A percentile compares a stretch with the other conserved stretches of the same genome.
Conservation (phyloP, 148 eudicot species). For the Rhododendron williamsianum region DNA sequence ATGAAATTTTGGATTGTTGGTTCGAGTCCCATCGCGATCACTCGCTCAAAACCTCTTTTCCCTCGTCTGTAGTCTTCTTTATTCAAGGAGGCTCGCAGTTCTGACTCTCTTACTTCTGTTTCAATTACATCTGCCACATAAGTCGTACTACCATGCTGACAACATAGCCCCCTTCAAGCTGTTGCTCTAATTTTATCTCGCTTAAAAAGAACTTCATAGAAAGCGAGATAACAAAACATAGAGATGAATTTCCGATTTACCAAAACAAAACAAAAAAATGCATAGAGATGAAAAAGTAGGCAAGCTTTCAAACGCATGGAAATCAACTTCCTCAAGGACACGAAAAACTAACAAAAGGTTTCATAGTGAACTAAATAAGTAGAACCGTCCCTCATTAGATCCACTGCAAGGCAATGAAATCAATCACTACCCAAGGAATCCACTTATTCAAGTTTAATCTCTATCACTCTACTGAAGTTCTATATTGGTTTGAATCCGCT, state of each 20-base stretch:
- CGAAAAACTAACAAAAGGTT: background rate
- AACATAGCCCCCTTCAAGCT: background rate
- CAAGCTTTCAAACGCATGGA: background rate
- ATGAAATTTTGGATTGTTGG: too few relatives aligned
- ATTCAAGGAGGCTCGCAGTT: too few relatives aligned
- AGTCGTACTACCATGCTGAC: background rate
- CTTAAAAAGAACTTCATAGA: background rate
- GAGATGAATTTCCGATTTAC: background rate
- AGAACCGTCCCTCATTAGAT: background rate
- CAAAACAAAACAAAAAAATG: background rate
- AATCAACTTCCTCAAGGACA: background rate
- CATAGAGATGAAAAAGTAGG: background rate
- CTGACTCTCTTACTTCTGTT: too few relatives aligned
- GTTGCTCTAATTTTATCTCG: background rate
- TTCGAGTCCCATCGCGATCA: too few relatives aligned
- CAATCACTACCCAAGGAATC: background rate
- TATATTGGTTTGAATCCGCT: background rate
- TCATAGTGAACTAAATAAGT: background rate
- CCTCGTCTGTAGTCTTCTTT: background rate
- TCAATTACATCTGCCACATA: background rate
- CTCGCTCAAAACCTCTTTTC: background rate
- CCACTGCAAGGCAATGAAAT: background rate
- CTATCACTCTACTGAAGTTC: background rate
- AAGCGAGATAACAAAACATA: background rate
- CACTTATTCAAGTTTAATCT: conserved; percentile 7